Evolutionary conservation across 768 basidiomycete species (phyloP).

Genomic region (Lanmaoa pseudosensibilis): DNA sequence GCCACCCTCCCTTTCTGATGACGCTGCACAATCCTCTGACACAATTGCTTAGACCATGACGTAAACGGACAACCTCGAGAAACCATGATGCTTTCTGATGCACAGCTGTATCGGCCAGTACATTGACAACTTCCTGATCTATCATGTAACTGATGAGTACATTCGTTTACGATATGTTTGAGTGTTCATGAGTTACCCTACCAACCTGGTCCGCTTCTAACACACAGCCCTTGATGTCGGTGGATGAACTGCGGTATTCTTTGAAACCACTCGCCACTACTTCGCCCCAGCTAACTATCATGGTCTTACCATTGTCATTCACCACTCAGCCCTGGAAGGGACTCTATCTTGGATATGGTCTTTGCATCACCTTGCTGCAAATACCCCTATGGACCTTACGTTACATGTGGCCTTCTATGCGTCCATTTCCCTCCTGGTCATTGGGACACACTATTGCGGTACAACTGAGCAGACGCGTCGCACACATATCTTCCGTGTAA

Average conservation of each 20-base stretch:
- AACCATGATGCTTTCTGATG: not conserved
- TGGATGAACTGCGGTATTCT: not conserved
- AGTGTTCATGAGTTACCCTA: not conserved
- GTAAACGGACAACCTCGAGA: not conserved
- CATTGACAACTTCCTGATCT: not conserved
- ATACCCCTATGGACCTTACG: slow-evolving; percentile 50
- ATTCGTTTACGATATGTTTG: too few species aligned
- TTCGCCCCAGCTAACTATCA: not conserved
- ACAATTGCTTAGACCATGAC: slow-evolving; percentile 21
- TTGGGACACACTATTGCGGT: slow-evolving; percentile 40
- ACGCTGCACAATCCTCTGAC: slow-evolving; percentile 18
- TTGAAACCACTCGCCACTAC: not conserved
- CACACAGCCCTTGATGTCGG: not conserved
- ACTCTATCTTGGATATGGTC: slow-evolving; percentile 46
- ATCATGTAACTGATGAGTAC: not conserved
- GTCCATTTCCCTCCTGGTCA: slow-evolving; percentile 49
- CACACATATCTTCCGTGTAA: slow-evolving; percentile 20
- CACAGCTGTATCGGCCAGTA: not conserved
- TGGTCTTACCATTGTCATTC: slow-evolving; percentile 8
- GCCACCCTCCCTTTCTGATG: slow-evolving; percentile 28
- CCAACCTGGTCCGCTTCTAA: not conserved
- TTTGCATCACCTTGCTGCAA: slow-evolving; percentile 42
- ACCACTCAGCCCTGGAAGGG: slow-evolving; percentile 48
- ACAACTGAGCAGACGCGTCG: slow-evolving; percentile 34
- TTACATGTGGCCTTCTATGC: slow-evolving; percentile 34